Base-by-base conservation (phyloP, 2,329 filamentous ascomycete genomes). In the Talaromyces amestolkiae region DNA sequence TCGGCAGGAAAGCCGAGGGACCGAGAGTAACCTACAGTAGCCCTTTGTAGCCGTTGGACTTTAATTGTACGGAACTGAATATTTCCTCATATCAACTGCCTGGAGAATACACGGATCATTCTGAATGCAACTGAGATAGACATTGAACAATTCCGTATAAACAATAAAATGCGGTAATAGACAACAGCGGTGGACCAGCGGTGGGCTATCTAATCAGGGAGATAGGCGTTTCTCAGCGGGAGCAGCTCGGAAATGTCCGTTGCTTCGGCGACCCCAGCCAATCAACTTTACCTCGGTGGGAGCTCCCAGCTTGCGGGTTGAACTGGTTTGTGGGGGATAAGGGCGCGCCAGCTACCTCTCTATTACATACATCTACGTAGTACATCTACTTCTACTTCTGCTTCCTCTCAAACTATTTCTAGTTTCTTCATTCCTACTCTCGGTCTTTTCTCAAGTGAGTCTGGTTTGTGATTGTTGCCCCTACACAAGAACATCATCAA, bases 401-500 rank as follows among this genome's bases (percentile, higher is more conserved):
- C 47, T 31, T 37, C 31, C n/a, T 5, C 51, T 33, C 47, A 15
- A 11, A 13, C 3, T 15, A 54, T 22, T 35, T 39, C 11, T 56
- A 24, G 19, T 56, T 54, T 22, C n/a, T 24, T 37, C n/a, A 3
- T 22, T 17, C n/a, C 31, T 19, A 19, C 31, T 8, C 4, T 22
- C n/a, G 9, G 39, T 35, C 7, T 13, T 19, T 37, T 2, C 33
- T 39, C 37, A n/a, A 54, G 31, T 39, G 27, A 24, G 11, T 37
- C 9, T 22, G 8, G n/a, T 56, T 33, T 56, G 15, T 56, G 11
- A 8, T 22, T 37, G 53, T 22, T 56, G 31, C 11, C 33, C 15
- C 4, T 3, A 15, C 7, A 56, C n/a, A 19, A 13, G 17, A 22
- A 19, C 22, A 58, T 17, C n/a, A 13, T 19, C 70, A 75, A 61